Evolutionary conservation across 441 rosid species (phyloP), one percentile per base, ranked within the genome.

Genomic region (Breynia disticha): DNA sequence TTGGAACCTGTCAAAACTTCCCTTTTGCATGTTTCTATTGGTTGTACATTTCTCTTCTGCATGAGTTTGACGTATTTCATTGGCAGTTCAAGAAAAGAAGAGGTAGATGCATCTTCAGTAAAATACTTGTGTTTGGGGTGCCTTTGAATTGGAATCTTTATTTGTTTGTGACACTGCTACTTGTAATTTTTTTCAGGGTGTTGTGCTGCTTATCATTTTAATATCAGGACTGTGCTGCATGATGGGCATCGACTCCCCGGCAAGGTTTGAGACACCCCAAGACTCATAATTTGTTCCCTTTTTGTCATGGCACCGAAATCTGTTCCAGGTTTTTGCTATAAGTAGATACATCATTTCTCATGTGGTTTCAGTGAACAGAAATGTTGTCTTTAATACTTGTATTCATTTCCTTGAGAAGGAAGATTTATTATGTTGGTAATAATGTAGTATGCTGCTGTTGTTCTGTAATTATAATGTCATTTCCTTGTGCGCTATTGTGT

Each of bases 161-260:
- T 50, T 28, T 56, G 52, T 24, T 64, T 55, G 62, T 78, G 57
- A 78, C 67, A 52, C 44, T 48, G 45, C 50, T 48, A 51, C 54
- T 48, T 62, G 55, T 50, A 46, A 20, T 74, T 63, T 55, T 63
- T 55, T 72, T 43, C 89, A 91, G 98, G 97, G 86, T 52, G 68
- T 86, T 67, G 90, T 86, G 52, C 73, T 91, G 67, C 96, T 91
- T 55, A 56, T 88, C 54, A 91, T 91, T 64, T 79, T 91, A 65
- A 75, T 91, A 69, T 80, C 91, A 32, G 97, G 97, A 55, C 94
- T 91, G 54, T 79, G 97, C 73, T 88, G 95, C 68, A 91, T 91
- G 98, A 80, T 80, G 81, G 95, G 95, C 72, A 91, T 91, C 49
- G 97, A 88, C 63, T 83, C 97, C 2, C 97, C 97, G 11, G 67